phyloP scores from a whole-genome alignment of 352 stramenopile species.

The Ophiocytium majus region DNA sequence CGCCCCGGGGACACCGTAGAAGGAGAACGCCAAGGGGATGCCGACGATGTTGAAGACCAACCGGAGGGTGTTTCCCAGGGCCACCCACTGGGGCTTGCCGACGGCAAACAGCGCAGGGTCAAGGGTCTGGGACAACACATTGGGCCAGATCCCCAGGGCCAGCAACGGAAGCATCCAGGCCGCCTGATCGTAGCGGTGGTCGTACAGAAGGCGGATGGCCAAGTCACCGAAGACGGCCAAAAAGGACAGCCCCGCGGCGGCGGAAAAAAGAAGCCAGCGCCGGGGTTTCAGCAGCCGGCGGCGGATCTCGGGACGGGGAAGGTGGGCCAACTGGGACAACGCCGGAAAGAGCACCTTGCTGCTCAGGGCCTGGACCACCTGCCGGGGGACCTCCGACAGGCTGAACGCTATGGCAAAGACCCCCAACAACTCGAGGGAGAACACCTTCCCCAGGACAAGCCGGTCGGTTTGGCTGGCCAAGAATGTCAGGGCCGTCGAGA shows the following conservation, averaged over 20 bases:
- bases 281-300: background rate
- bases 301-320: background rate
- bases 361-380: background rate
- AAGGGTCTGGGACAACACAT: background rate
- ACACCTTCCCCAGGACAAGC: background rate
- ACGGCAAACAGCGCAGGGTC: background rate
- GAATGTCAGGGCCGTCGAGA: background rate
- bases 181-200: background rate
- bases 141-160: background rate
- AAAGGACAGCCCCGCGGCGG: background rate
- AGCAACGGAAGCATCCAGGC: background rate
- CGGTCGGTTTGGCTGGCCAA: background rate
- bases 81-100: background rate
- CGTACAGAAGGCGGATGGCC: background rate
- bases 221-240: background rate
- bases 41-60: background rate
- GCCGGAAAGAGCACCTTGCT: slow-evolving; percentile 2
- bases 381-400: background rate
- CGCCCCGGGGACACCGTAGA: background rate
- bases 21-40: background rate
- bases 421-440: background rate
- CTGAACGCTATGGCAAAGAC: background rate
- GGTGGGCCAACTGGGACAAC: background rate
- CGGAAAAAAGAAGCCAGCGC: background rate
- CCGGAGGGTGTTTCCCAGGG: background rate